Evolutionary conservation across 2,329 filamentous ascomycete species (phyloP).

Genomic region (Truncatella angustata): DNA sequence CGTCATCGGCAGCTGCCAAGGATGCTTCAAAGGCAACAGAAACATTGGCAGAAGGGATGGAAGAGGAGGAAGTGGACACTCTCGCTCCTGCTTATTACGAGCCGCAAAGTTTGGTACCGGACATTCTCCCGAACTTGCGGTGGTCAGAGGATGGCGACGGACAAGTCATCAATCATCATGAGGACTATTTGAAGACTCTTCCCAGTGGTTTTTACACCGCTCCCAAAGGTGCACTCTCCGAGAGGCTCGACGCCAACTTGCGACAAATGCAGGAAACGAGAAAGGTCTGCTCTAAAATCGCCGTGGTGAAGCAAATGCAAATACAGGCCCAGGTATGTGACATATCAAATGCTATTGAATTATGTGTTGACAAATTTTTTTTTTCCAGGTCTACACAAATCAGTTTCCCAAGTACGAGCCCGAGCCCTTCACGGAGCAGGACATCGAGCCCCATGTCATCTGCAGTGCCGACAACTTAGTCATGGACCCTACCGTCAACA

Average conservation of each 20-base stretch:
- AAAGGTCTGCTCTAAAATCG: constrained; percentile 93
- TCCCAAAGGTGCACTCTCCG: constrained; percentile 69
- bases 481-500: constrained; percentile 79
- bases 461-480: constrained; percentile 87
- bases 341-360: too few species aligned
- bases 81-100: constrained; percentile 95
- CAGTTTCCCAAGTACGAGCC: constrained; percentile 97
- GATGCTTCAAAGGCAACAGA: constrained; percentile 56
- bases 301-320: constrained; percentile 99
- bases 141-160: constrained; percentile 92
- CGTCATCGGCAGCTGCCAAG: constrained; percentile 47
- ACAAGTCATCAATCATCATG: constrained; percentile 81
- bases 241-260: constrained; percentile 87
- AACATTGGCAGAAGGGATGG: constrained; percentile 91
- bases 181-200: constrained; percentile 78
- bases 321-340: constrained; percentile 81
- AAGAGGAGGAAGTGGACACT: constrained; percentile 78
- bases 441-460: constrained; percentile 85
- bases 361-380: too few species aligned
- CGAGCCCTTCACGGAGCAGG: constrained; percentile 81
- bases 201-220: constrained; percentile 73
- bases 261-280: constrained; percentile 94
- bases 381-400: constrained; percentile 83
- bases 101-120: constrained; percentile 78
- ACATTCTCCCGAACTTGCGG: constrained; percentile 72